Evolutionary conservation across 1,139 yeast species (phyloP).

Genomic region (Geotrichum bryndzae): DNA sequence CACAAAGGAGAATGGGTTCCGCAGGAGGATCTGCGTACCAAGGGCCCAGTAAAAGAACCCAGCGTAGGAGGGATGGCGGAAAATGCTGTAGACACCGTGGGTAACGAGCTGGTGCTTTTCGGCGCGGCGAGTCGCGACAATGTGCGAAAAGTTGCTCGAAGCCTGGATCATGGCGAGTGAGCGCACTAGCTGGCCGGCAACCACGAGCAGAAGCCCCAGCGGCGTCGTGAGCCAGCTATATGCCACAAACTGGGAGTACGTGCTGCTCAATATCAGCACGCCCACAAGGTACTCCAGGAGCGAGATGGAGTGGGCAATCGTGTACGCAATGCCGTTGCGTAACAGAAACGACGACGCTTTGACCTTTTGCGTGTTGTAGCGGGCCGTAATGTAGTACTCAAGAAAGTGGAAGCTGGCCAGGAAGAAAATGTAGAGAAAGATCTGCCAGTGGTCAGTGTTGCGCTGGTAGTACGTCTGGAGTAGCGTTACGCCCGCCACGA

Average conservation of each 20-base stretch:
- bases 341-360: constrained; percentile 72
- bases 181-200: constrained; percentile 62
- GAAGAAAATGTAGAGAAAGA: constrained; percentile 48
- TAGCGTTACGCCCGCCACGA: constrained; percentile 14
- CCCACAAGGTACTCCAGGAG: constrained; percentile 41
- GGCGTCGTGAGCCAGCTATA: constrained; percentile 17
- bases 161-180: constrained; percentile 84
- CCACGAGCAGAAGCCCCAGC: constrained; percentile 45
- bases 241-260: neutral
- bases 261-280: constrained; percentile 23
- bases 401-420: constrained; percentile 66
- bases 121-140: constrained; percentile 51
- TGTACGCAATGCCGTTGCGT: constrained; percentile 61
- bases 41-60: constrained; percentile 94
- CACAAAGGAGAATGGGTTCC: constrained; percentile 52
- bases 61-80: constrained; percentile 84
- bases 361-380: constrained; percentile 59
- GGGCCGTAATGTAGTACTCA: constrained; percentile 75
- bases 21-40: constrained; percentile 68
- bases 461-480: neutral
- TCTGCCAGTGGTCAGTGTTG: constrained; percentile 21
- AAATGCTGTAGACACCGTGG: constrained; percentile 56
- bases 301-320: constrained; percentile 56
- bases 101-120: constrained; percentile 62
- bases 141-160: constrained; percentile 79